Conservation (phyloP, 2,329 filamentous ascomycete genomes). For the Hypoxylon sp. region DNA sequence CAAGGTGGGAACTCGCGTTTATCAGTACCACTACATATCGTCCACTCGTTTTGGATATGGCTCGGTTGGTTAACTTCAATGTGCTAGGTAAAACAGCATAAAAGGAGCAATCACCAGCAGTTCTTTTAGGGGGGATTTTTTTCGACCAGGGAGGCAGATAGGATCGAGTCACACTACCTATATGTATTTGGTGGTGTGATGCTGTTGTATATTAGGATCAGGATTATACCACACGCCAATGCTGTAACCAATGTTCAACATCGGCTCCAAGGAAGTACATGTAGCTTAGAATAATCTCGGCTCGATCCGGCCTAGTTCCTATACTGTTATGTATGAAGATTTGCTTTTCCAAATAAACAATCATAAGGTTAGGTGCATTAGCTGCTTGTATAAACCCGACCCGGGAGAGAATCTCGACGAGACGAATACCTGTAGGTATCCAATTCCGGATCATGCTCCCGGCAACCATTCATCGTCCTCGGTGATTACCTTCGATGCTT, state of each 20-base stretch:
- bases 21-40: slow-evolving; percentile 10
- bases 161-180: not conserved
- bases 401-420: not conserved
- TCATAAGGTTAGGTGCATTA: not conserved
- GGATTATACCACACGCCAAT: slow-evolving; percentile 12
- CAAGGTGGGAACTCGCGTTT: slow-evolving; percentile 14
- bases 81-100: slow-evolving; percentile 9
- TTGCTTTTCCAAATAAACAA: not conserved
- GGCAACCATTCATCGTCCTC: not conserved
- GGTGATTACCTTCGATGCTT: not conserved
- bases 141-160: not conserved
- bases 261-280: slow-evolving; percentile 1
- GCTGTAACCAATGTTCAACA: slow-evolving; percentile 8
- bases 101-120: slow-evolving; percentile 1
- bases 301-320: not conserved
- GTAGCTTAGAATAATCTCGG: slow-evolving; percentile 10
- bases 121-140: slow-evolving; percentile 2
- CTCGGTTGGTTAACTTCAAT: not conserved
- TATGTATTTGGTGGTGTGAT: slow-evolving; percentile 20
- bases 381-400: too few relatives aligned
- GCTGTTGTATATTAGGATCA: slow-evolving; percentile 5
- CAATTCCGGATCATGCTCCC: not conserved
- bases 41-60: not conserved
- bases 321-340: not conserved
- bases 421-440: not conserved